These are phyloP conservation scores for Hemisphaericaspora xylofermentans DNA, from an alignment of 1,139 yeast species.

Conservation along the genomic window DNA sequence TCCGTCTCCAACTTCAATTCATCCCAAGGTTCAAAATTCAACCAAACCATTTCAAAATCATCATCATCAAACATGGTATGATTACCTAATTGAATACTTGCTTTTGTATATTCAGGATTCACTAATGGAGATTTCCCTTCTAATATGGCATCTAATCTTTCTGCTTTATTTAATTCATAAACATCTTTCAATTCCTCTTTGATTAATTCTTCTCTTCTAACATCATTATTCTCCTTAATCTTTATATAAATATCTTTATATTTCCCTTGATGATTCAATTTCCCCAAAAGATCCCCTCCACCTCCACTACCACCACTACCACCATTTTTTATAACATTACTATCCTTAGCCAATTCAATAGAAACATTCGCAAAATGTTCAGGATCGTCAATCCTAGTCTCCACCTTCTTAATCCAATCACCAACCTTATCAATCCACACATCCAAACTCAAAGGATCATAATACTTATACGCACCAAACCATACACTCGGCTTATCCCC, in stretches of 20 bases:
- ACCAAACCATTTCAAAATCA: constrained; percentile 47
- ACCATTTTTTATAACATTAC: constrained; percentile 4
- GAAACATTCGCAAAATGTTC: constrained; percentile 11
- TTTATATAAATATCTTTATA: constrained; percentile 29
- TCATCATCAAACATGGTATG: constrained; percentile 39
- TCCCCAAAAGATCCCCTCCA: constrained; percentile 6
- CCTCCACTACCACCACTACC: background rate
- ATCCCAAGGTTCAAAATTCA: constrained; percentile 54
- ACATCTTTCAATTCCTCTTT: constrained; percentile 28
- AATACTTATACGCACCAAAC: constrained; percentile 59
- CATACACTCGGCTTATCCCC: constrained; percentile 51
- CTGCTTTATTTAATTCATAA: constrained; percentile 38
- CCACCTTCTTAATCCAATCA: constrained; percentile 25
- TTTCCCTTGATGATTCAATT: constrained; percentile 19
- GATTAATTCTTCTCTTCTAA: constrained; percentile 22
- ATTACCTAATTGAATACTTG: constrained; percentile 39
- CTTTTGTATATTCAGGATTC: constrained; percentile 31
- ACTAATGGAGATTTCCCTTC: constrained; percentile 32
- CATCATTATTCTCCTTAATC: constrained; percentile 24
- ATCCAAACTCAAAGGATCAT: constrained; percentile 50
- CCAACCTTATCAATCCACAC: constrained; percentile 46
- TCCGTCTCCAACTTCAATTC: constrained; percentile 46
- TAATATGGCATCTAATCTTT: constrained; percentile 34
- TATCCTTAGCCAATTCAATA: constrained; percentile 10
- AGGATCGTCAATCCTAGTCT: constrained; percentile 12